Evolutionary conservation across 441 rosid genomes (phyloP).

Genomic region (Eruca vesicaria): DNA sequence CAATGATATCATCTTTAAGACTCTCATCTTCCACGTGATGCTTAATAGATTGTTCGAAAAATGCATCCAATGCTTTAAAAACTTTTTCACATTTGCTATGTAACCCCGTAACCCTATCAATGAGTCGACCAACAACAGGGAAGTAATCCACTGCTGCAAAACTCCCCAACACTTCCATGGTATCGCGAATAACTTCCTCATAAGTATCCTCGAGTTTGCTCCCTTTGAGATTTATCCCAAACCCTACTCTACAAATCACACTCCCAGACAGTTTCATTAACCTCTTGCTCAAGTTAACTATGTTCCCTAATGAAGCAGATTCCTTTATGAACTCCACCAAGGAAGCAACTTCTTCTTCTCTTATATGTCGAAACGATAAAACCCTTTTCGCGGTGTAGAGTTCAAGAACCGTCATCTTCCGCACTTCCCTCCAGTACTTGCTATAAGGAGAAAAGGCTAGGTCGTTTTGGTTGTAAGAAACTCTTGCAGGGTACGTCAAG

Average conservation of each 20-base stretch:
- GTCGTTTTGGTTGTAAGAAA: slow-evolving; percentile 12
- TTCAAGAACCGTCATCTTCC: slow-evolving; percentile 27
- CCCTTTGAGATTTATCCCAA: slow-evolving; percentile 19
- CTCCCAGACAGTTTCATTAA: slow-evolving; percentile 11
- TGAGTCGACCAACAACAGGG: slow-evolving; percentile 3
- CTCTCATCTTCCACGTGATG: slow-evolving; percentile 15
- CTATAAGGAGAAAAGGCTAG: slow-evolving; percentile 11
- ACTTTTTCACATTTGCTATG: slow-evolving; percentile 16
- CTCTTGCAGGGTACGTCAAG: slow-evolving; percentile 16
- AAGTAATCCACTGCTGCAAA: slow-evolving; percentile 20
- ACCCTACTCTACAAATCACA: slow-evolving; percentile 25
- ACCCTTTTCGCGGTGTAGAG: slow-evolving; percentile 30
- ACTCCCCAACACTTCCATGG: slow-evolving; percentile 17
- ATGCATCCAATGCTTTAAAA: slow-evolving; percentile 3
- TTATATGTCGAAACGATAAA: slow-evolving; percentile 19
- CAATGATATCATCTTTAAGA: neutral
- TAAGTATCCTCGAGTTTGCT: slow-evolving; percentile 13
- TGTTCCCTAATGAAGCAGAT: slow-evolving; percentile 9
- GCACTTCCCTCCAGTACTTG: slow-evolving; percentile 28
- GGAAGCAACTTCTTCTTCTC: slow-evolving; percentile 29
- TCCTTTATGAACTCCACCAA: slow-evolving; percentile 2
- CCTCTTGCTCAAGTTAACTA: slow-evolving; percentile 9
- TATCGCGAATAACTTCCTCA: slow-evolving; percentile 13
- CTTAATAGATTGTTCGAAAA: slow-evolving; percentile 24
- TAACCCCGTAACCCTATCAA: slow-evolving; percentile 19